Base-by-base conservation (phyloP, 2,329 filamentous ascomycete genomes). In the Trichophyton rubrum region DNA sequence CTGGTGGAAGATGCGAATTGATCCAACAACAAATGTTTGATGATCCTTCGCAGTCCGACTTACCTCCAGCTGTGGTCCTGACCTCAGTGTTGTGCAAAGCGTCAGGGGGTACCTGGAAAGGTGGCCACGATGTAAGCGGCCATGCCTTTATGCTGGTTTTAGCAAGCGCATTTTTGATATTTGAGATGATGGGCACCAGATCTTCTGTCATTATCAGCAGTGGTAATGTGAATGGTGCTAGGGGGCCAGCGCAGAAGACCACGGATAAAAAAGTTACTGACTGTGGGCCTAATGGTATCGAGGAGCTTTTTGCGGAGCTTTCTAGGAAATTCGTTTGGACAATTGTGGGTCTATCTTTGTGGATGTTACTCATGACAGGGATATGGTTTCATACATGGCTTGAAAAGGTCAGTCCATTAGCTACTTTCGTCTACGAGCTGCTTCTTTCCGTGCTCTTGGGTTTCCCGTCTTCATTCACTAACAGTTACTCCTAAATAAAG, bases 321-420 rank as follows among this genome's bases (percentile, higher is more conserved):
- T 75, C 68, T 66, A 76, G 66, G 63, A 81, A 71, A 71, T 74
- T 78, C 61, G 72, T 75, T 3, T 73, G 80, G 24, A 80, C 70
- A 0, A 83, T 96, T 27, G 81, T 87, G 17, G 85, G 74, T 0
- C 68, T 96, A 69, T 89, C 86, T 69, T 82, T 86, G 78, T 97
- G 93, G 89, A 99, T 99, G 93, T 74, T 99, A 71, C 79, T 97
- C 63, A 99, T 99, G 93, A 99, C 93, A 45, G 91, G 91, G 2
- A 91, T 95, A 43, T 99, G 92, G 79, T 99, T 99, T 70, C 93
- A 99, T 74, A 99, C 93, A 0, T 97, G 92, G 91, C 86, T 95
- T 68, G 93, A 99, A 78, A 99, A 97, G 86, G 87, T 88, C 40
- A 59, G 57, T 59, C 17, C 33, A 24, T 41, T 20, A n/a, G 38